Base-by-base conservation (phyloP, 2,329 filamentous ascomycete genomes). In the Coleophoma crateriformis region DNA sequence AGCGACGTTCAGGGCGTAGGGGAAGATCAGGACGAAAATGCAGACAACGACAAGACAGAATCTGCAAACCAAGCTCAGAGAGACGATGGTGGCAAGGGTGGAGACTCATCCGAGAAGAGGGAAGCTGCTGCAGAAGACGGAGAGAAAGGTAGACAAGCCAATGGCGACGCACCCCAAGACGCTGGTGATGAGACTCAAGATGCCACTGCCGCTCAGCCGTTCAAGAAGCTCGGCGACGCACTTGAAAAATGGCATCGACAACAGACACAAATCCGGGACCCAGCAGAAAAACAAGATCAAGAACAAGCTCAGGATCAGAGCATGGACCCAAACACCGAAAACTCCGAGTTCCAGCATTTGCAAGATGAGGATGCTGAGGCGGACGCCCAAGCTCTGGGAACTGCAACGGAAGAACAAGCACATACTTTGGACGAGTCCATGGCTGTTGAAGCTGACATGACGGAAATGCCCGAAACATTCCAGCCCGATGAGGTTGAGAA, bases 161-260 rank as follows among this genome's bases (percentile, higher is more conserved):
- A 68, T 27, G 65, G 69, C 11, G 67, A 71, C 48, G 69, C 68
- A 37, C 69, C 63, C 33, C 60, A 65, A 49, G 58, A 70, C 45
- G 51, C 61, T 2, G 53, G 59, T 33, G 58, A 65, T 33, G 64
- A 68, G 14, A 64, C 67, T 14, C 64, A 75, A 56, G 67, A 73
- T 35, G 67, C 67, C 20, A 61, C 63, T 5, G 67, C 79, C 46
- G 71, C 74, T 42, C 82, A 94, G 58, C 88, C 90, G 1, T 96
- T 96, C 76, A 94, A 94, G 71, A 95, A 96, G 63, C 80, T 99
- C 32, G 94, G 94, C 19, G 90, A 99, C 70, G 87, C 90, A 6
- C 76, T 99, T 33, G 91, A 97, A 66, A 82, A 86, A 59, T 99
- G 91, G 89, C 91, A 97, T 67, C 82, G 88, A 51, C 88, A 90